A percentile compares a stretch with the other conserved stretches of the same genome.
Conservation (phyloP, 2,329 filamentous ascomycete species). For the Cadophora sp. region DNA sequence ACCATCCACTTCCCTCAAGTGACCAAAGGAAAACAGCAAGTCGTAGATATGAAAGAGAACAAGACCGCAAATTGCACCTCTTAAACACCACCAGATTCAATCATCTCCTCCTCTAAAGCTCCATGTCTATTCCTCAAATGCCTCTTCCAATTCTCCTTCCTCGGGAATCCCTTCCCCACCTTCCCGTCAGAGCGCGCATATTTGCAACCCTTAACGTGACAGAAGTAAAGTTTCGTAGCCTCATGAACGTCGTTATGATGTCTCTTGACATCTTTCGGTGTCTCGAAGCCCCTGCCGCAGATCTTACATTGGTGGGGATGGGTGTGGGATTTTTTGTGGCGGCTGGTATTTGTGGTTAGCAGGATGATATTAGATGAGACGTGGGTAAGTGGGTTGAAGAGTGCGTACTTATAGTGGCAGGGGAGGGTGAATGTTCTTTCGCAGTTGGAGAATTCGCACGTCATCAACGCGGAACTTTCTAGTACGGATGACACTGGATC, state of each 20-base stretch:
- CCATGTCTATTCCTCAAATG: slow-evolving; percentile 17
- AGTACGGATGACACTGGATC: neutral
- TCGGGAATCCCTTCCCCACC: neutral
- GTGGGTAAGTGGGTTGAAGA: too few relatives aligned
- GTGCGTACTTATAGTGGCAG: slow-evolving; percentile 5
- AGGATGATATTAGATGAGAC: too few relatives aligned
- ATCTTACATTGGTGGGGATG: slow-evolving; percentile 1
- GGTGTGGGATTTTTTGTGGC: slow-evolving; percentile 16
- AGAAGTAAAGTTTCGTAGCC: slow-evolving; percentile 17
- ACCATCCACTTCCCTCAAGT: too few relatives aligned
- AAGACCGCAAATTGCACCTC: too few relatives aligned
- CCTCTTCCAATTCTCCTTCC: slow-evolving; percentile 22
- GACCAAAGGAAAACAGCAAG: too few relatives aligned
- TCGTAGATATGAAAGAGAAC: too few relatives aligned
- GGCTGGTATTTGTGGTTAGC: slow-evolving; percentile 3
- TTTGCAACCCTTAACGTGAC: neutral
- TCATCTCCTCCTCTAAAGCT: neutral
- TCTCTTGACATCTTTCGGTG: slow-evolving; percentile 12
- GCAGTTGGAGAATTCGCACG: slow-evolving; percentile 12
- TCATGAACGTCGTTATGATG: slow-evolving; percentile 18
- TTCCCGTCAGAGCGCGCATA: neutral
- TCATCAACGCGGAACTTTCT: neutral
- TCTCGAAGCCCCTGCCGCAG: slow-evolving; percentile 12
- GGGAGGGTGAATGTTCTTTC: slow-evolving; percentile 5
- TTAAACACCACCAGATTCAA: neutral